Evolutionary conservation across 225 moss, liverwort and hornwort species (phyloP), one percentile per base, ranked within the genome.

Genomic region (Pseudisothecium myosuroides): DNA sequence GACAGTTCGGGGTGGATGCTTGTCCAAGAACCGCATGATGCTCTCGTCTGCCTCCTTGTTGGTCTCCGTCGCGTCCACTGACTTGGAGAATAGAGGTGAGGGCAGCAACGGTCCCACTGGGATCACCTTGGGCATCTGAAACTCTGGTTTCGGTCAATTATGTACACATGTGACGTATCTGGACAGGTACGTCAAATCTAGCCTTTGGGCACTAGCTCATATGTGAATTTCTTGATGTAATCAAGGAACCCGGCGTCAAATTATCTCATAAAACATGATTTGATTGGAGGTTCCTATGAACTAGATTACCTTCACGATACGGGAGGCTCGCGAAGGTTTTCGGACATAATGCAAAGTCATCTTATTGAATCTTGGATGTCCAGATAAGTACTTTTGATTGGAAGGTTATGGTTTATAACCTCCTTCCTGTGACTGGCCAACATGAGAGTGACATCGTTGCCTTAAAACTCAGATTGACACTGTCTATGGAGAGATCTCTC

Each of bases 91-190:
- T 10, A 49, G 56, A 9, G 65, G 49, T 2, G 81, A 54, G 14
- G 65, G 85, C 11, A 87, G 80, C 79, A 92, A 76, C 17, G 92
- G 94, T 10, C 92, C 92, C 6, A 91, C 54, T 16, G 88, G 87
- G 39, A 91, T 92, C 82, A 59, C 92, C 74, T 87, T 91, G 37
- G 92, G 92, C 55, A 89, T 83, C 78, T 87, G 82, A 43, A 81
- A 75, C 20, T 56, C n/a, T 12, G 13, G 14, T 84, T 64, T 64
- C 22, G 28, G 52, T 85, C 73, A 85, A 9, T 72, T 10, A 21
- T 82, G 62, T 34, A 34, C 47, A 45, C 11, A n/a, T n/a, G 14
- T 21, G 47, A 31, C 20, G 8, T n/a, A 28, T 58, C 17, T 80
- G 58, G 80, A 27, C 26, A 43, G 43, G 43, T 72, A 72, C 26